Base-by-base conservation (phyloP, 441 rosid genomes). In the Gossypium gossypioides region DNA sequence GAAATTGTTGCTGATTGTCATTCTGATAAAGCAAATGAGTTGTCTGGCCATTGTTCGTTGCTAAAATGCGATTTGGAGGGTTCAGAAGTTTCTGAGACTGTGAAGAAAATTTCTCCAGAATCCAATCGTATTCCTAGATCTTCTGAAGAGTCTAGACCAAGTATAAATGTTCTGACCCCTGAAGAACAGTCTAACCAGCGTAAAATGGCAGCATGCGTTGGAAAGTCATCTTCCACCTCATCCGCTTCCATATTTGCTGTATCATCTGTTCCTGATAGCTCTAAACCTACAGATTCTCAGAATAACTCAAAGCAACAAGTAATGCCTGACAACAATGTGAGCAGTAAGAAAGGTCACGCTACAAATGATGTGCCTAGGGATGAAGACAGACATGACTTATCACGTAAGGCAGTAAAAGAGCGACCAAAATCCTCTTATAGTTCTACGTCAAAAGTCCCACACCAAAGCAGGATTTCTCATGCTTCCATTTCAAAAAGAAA, bases 391-490 rank as follows among this genome's bases (percentile, higher is more conserved):
- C 74, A 74, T 25, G 83, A 82, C 8, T 13, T 78, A 19, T 78
- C 83, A 24, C 78, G 75, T 62, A 87, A 81, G 83, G 25, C 74
- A 60, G 55, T 60, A 72, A 88, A 85, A 74, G 89, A 86, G 69
- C 84, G 74, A 56, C 55, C 75, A 40, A 86, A 79, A 76, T 77
- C 81, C 51, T 77, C 84, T 29, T 71, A 74, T 50, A 72, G 70
- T 70, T 79, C 81, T 77, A 46, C 80, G 54, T 75, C 81, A 5
- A 88, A 83, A 80, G 64, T 51, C 2, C 63, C 79, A 29, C 85
- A 81, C 65, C 78, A 84, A 2, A 83, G 79, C 84, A 87, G 91
- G 79, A 68, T 68, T 69, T 81, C 83, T 44, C 85, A 84, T 79
- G 12, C 86, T 63, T 83, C 86, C 63, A 74, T 67, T 80, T 78